Evolutionary conservation across 2,329 filamentous ascomycete species (phyloP).

Genomic region (Botrytis elliptica): DNA sequence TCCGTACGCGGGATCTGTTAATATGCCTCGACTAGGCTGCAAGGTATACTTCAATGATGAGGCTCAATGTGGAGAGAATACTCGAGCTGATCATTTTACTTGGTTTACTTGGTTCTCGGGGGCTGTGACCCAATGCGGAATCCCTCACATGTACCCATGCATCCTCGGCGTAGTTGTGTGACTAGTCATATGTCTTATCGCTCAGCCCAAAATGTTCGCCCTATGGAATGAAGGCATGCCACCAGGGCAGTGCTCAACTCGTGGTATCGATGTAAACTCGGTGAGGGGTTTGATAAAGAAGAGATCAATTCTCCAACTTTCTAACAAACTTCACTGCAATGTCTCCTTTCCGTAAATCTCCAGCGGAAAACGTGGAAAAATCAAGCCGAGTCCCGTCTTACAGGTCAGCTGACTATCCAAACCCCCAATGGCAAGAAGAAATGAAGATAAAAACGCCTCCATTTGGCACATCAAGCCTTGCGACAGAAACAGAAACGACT

Average conservation of each 20-base stretch:
- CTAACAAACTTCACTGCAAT: neutral
- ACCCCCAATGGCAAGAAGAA: conserved; percentile 1
- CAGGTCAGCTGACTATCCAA: conserved; percentile 11
- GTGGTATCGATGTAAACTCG: neutral
- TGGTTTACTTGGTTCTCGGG: neutral
- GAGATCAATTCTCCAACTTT: neutral
- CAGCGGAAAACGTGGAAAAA: neutral
- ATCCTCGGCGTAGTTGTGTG: neutral
- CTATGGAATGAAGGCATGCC: neutral
- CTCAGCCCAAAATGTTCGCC: neutral
- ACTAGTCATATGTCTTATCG: neutral
- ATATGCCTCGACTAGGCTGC: conserved; percentile 2
- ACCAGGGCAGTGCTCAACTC: neutral
- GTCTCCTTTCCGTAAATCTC: neutral
- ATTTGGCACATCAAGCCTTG: neutral
- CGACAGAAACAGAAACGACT: neutral
- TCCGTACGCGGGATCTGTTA: neutral
- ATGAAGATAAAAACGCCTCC: neutral
- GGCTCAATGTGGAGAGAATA: conserved; percentile 2
- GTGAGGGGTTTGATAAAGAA: conserved; percentile 7
- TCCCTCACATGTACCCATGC: neutral
- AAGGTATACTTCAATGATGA: neutral
- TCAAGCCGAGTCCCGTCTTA: conserved; percentile 6
- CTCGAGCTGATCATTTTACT: conserved; percentile 2
- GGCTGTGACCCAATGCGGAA: neutral